Conservation (phyloP, 352 stramenopile species). For the Phytopythium kandeliae region DNA sequence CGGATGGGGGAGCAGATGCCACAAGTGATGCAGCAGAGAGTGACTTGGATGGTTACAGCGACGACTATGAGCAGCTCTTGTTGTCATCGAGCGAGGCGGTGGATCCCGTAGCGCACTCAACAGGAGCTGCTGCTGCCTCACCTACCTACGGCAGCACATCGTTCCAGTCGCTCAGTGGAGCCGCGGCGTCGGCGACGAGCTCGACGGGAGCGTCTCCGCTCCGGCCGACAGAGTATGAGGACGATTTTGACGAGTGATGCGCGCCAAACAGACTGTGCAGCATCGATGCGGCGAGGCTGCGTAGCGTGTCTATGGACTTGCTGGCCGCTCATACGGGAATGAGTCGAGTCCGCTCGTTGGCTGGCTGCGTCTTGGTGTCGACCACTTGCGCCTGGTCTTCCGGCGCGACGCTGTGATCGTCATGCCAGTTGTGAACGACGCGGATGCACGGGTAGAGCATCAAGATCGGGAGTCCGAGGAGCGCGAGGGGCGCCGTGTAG, state of each 20-base stretch:
- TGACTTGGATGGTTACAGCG: not conserved
- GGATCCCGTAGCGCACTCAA: too few species aligned
- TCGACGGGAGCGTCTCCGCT: not conserved
- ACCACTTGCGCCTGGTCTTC: slow-evolving; percentile 9
- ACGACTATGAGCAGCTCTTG: not conserved
- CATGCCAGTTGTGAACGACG: slow-evolving; percentile 52
- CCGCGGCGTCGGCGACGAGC: not conserved
- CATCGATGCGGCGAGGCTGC: not conserved
- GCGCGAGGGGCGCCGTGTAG: slow-evolving; percentile 50
- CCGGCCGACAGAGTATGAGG: slow-evolving; percentile 31
- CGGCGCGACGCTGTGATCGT: slow-evolving; percentile 38
- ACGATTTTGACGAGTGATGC: slow-evolving; percentile 43
- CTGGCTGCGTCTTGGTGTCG: not conserved
- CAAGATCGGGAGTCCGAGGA: slow-evolving; percentile 50
- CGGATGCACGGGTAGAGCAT: slow-evolving; percentile 62
- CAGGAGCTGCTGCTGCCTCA: not conserved
- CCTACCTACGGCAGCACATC: not conserved
- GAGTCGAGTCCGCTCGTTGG: slow-evolving; percentile 5
- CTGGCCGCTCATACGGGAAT: not conserved
- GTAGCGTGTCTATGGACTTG: not conserved
- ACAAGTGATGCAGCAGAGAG: too few species aligned
- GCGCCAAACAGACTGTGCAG: not conserved
- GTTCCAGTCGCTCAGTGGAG: not conserved
- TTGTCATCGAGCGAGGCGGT: not conserved
- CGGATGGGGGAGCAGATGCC: too few species aligned